Evolutionary conservation across 768 basidiomycete species (phyloP).

Genomic region (Grammothele lineata): DNA sequence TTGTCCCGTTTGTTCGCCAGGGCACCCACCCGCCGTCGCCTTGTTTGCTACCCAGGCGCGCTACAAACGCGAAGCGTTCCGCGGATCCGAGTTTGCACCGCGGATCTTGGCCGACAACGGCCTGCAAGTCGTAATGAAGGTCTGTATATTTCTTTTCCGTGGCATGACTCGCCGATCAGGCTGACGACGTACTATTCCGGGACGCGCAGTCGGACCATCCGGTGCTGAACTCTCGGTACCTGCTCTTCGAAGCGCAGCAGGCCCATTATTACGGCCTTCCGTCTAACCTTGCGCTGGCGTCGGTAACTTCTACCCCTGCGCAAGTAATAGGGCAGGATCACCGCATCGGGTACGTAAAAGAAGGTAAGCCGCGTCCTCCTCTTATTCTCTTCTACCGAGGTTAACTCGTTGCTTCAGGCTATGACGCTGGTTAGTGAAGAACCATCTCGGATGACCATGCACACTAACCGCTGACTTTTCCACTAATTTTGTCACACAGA

Average conservation of each 20-base stretch:
- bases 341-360: slow-evolving; percentile 58
- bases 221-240: slow-evolving; percentile 49
- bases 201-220: slow-evolving; percentile 52
- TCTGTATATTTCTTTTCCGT: too few relatives aligned
- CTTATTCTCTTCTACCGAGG: too few relatives aligned
- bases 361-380: slow-evolving; percentile 31
- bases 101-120: slow-evolving; percentile 55
- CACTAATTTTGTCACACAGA: slow-evolving; percentile 22
- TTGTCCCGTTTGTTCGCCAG: slow-evolving; percentile 18
- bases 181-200: too few relatives aligned
- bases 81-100: slow-evolving; percentile 62
- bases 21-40: slow-evolving; percentile 65
- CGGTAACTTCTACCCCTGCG: slow-evolving; percentile 72
- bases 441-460: too few relatives aligned
- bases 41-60: slow-evolving; percentile 77
- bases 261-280: slow-evolving; percentile 71
- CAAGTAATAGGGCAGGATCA: slow-evolving; percentile 68
- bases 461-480: too few relatives aligned
- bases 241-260: slow-evolving; percentile 57
- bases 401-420: too few relatives aligned
- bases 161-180: too few relatives aligned
- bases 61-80: slow-evolving; percentile 61
- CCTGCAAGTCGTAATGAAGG: slow-evolving; percentile 37
- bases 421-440: too few relatives aligned
- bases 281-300: slow-evolving; percentile 58